Base-by-base conservation (phyloP, 2,329 filamentous ascomycete genomes). In the Cordyceps cateniannulata region DNA sequence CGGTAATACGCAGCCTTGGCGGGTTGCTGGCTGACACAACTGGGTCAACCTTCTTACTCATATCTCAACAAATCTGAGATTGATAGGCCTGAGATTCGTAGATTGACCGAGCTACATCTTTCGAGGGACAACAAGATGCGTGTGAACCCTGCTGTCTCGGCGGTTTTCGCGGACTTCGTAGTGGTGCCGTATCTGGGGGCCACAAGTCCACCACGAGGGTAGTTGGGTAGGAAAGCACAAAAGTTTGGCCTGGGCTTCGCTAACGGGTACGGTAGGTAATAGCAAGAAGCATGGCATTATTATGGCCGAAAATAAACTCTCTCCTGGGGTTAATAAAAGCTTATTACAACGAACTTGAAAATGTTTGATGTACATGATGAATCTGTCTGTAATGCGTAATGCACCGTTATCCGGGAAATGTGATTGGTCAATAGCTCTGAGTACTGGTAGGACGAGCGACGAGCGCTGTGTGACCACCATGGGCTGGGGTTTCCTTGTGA, bases 351-450 rank as follows among this genome's bases (percentile, higher is more conserved):
- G 51, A 54, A 25, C 40, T 22, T 38, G 18, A 24, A 18, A 2
- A 20, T 56, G 40, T 35, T 48, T 47, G 22, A 25, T 49, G 44
- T 49, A 49, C 32, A 52, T 16, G 22, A 24, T 47, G 44, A 59
- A 51, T 32, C 38, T 24, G 32, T n/a, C 32, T 29, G 20, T 7
- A 18, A 18, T 51, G 57, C 45, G 59, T 61, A 55, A 61, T 49
- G 44, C 45, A 52, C 52, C 59, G 59, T 61, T 61, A 61, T 61
- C 59, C 52, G 52, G 29, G 16, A 18, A 20, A n/a, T 40, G 27
- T 61, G 59, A 61, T 61, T 61, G 59, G 59, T 38, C 59, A 61
- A 61, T 56, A 44, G 52, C 56, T 59, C 35, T 10, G 25, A n/a
- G 24, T n/a, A 9, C 12, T n/a, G 38, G 27, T n/a, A 18, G n/a